phyloP scores from a whole-genome alignment of 805 yeast species.

The Ogataea corticis region DNA sequence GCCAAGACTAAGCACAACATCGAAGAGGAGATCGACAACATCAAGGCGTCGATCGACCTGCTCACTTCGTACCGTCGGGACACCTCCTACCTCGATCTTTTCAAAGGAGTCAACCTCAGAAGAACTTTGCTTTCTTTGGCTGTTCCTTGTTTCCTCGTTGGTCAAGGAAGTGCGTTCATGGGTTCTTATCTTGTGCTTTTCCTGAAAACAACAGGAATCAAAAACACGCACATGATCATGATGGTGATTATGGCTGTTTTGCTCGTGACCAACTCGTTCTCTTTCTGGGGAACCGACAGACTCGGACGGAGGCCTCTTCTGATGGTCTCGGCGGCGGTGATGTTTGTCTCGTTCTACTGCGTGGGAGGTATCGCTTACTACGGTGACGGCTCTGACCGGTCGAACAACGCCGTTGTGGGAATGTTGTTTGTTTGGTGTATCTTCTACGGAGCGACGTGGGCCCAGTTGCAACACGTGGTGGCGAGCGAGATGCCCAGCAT shows the following conservation, averaged over 20 bases:
- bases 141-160: conserved; percentile 44
- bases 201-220: conserved; percentile 30
- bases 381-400: conserved; percentile 21
- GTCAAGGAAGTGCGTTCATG: conserved; percentile 47
- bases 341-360: conserved; percentile 12
- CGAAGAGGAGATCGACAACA: conserved; percentile 42
- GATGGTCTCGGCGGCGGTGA: conserved; percentile 26
- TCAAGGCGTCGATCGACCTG: conserved; percentile 31
- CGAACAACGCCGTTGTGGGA: conserved; percentile 29
- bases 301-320: conserved; percentile 39
- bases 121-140: conserved; percentile 43
- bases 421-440: conserved; percentile 24
- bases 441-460: conserved; percentile 28
- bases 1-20: conserved; percentile 36
- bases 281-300: conserved; percentile 41
- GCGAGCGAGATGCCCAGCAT: conserved; percentile 42
- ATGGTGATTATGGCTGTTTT: conserved; percentile 11
- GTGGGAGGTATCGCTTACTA: conserved; percentile 23
- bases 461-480: conserved; percentile 31
- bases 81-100: conserved; percentile 42
- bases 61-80: conserved; percentile 33
- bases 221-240: conserved; percentile 40
- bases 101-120: conserved; percentile 43
- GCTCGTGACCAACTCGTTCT: conserved; percentile 17
- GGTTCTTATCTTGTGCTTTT: conserved; percentile 42